These are phyloP conservation scores for Ophiocordyceps australis DNA, from an alignment of 2,329 filamentous ascomycete genomes.

Conservation along the genomic window DNA sequence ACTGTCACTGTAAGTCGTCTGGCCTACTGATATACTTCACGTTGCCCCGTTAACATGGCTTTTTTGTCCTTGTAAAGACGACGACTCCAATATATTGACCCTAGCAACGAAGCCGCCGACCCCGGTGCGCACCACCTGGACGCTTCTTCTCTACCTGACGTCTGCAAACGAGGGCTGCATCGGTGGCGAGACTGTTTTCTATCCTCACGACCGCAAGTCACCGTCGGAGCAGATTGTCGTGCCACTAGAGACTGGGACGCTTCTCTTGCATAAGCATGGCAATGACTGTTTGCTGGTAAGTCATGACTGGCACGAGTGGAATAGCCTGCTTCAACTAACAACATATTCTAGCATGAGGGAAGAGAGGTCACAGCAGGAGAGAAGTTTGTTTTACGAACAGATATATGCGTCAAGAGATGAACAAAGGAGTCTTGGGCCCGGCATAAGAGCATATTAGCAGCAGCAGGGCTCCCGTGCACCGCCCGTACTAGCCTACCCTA, in stretches of 20 bases:
- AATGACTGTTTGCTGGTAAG: constrained; percentile 65
- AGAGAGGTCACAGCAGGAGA: constrained; percentile 61
- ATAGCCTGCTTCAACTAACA: too few species aligned
- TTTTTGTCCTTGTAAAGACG: too few species aligned
- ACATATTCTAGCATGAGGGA: constrained; percentile 49
- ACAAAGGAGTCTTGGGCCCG: too few species aligned
- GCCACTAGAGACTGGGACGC: constrained; percentile 64
- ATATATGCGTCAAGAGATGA: constrained; percentile 49
- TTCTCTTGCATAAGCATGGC: constrained; percentile 76
- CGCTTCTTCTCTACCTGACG: constrained; percentile 72
- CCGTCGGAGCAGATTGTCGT: constrained; percentile 51
- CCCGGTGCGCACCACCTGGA: constrained; percentile 59
- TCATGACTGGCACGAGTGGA: too few species aligned
- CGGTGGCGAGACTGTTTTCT: constrained; percentile 86
- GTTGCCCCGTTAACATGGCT: constrained; percentile 1
- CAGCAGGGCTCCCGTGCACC: too few species aligned
- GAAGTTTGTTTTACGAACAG: constrained; percentile 82
- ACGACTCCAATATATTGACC: constrained; percentile 63
- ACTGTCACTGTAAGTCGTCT: constrained; percentile 63
- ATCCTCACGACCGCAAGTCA: constrained; percentile 45
- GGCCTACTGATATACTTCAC: not conserved
- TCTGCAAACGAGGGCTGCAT: constrained; percentile 54
- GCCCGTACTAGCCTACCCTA: not conserved
- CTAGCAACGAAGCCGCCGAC: constrained; percentile 21
- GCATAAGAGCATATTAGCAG: too few species aligned